Evolutionary conservation across 805 yeast genomes (phyloP), one percentile per base, ranked within the genome.

Genomic region (Suhomyces sp.): DNA sequence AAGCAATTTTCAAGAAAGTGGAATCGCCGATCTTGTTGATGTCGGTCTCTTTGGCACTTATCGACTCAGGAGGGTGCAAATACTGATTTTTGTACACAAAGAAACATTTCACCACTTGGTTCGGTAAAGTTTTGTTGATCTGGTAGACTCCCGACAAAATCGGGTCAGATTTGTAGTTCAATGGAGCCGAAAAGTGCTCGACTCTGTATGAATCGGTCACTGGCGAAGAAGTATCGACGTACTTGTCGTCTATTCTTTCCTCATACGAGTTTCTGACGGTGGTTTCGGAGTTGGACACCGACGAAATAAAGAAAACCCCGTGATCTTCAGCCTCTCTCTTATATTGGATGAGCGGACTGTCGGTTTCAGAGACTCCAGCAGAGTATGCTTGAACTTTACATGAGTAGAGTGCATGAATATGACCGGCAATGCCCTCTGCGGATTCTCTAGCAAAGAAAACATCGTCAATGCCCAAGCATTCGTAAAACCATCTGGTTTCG

Each of bases 321-420:
- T 90, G 96, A 65, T 87, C 92, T 15, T 82, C 86, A 44, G 82
- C 80, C 67, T 89, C 92, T 56, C 91, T 80, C 66, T 85, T 86
- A 67, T 90, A 89, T 56, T 86, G 89, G 57, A 93, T 85, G 57
- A 84, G 80, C 19, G 86, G 85, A 17, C 45, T 49, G 45, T 55
- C 64, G 43, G 60, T 59, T 22, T 68, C 62, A 53, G 69, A 71
- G 58, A 64, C 80, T 46, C 85, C 79, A 56, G 80, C 72, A 3
- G 94, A 87, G 65, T 79, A 89, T 6, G 97, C 96, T 60, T 93
- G 94, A 49, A 94, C 81, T 67, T 94, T 94, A 52, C 97, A 92
- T 31, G 97, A 89, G 71, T 93, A 93, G 50, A 93, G 77, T 8
- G 97, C 87, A 63, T 87, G 87, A 60, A 93, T 89, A 64, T 92